These are phyloP conservation scores for Lasiodiplodia hormozganensis DNA, from an alignment of 2,329 filamentous ascomycete species.

Conservation along the genomic window DNA sequence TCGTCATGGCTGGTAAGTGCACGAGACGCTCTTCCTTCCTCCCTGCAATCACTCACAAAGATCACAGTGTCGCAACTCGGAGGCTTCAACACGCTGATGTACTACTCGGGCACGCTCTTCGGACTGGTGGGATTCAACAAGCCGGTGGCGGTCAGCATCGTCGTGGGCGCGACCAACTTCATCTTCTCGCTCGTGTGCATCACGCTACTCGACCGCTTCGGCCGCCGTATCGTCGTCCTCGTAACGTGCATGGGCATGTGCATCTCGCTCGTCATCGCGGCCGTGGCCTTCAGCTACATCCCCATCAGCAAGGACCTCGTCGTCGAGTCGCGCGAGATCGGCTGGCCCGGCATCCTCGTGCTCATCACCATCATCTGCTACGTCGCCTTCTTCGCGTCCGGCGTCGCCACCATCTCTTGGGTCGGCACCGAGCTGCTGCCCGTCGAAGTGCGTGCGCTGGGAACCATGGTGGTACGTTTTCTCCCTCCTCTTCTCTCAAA, in stretches of 20 bases:
- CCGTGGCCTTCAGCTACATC: constrained; percentile 61
- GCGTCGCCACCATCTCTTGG: constrained; percentile 46
- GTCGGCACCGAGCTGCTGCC: constrained; percentile 47
- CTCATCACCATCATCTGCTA: constrained; percentile 48
- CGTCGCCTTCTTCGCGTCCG: constrained; percentile 44
- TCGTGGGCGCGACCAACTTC: constrained; percentile 84
- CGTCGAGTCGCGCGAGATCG: constrained; percentile 39
- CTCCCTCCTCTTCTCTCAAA: neutral
- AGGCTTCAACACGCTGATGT: constrained; percentile 81
- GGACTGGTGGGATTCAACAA: constrained; percentile 75
- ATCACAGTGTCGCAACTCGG: constrained; percentile 60
- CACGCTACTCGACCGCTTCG: constrained; percentile 78
- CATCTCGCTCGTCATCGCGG: constrained; percentile 72
- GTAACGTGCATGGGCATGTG: constrained; percentile 66
- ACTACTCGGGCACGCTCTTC: constrained; percentile 60
- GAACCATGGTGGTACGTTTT: constrained; percentile 46
- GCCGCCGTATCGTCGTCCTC: constrained; percentile 73
- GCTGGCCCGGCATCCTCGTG: constrained; percentile 44
- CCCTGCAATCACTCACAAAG: constrained; percentile 51
- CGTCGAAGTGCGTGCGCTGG: constrained; percentile 46
- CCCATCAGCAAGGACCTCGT: constrained; percentile 50
- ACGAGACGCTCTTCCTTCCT: neutral
- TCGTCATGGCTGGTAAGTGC: constrained; percentile 47
- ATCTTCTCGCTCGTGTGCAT: constrained; percentile 78
- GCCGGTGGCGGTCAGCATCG: constrained; percentile 80